Evolutionary conservation across 148 eudicot species (phyloP).

Genomic region (Rhododendron kiyosumense): DNA sequence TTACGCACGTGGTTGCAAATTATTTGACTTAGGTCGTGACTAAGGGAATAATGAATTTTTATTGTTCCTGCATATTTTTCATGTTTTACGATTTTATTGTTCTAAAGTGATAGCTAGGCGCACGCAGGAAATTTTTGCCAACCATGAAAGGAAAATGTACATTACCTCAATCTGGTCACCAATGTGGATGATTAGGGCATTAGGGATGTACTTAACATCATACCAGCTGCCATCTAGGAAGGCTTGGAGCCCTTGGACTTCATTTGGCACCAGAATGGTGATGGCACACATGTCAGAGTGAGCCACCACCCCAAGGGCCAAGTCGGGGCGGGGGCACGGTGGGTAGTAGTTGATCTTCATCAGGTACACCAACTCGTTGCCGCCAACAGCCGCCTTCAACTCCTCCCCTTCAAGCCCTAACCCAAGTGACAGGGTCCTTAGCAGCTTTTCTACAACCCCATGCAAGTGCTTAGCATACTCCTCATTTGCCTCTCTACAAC

Average conservation of each 20-base stretch:
- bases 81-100: not conserved
- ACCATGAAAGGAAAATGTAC: not conserved
- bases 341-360: slow-evolving; percentile 55
- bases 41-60: not conserved
- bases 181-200: slow-evolving; percentile 44
- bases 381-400: slow-evolving; percentile 31
- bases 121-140: too few relatives aligned
- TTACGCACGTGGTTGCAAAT: too few relatives aligned
- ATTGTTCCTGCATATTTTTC: not conserved
- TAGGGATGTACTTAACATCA: slow-evolving; percentile 36
- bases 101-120: not conserved
- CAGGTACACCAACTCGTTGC: slow-evolving; percentile 31
- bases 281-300: slow-evolving; percentile 50
- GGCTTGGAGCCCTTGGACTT: slow-evolving; percentile 50
- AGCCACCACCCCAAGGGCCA: slow-evolving; percentile 50
- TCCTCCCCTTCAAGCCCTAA: slow-evolving; percentile 33
- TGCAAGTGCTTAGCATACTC: slow-evolving; percentile 28
- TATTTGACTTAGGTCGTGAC: not conserved
- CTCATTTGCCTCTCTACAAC: slow-evolving; percentile 29
- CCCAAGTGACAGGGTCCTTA: slow-evolving; percentile 35
- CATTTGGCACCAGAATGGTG: slow-evolving; percentile 48
- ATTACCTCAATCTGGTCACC: slow-evolving; percentile 53
- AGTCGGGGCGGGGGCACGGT: slow-evolving; percentile 52
- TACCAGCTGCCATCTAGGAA: slow-evolving; percentile 32
- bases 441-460: slow-evolving; percentile 31